Evolutionary conservation across 1,139 yeast genomes (phyloP).

Genomic region (Pichia sp.): DNA sequence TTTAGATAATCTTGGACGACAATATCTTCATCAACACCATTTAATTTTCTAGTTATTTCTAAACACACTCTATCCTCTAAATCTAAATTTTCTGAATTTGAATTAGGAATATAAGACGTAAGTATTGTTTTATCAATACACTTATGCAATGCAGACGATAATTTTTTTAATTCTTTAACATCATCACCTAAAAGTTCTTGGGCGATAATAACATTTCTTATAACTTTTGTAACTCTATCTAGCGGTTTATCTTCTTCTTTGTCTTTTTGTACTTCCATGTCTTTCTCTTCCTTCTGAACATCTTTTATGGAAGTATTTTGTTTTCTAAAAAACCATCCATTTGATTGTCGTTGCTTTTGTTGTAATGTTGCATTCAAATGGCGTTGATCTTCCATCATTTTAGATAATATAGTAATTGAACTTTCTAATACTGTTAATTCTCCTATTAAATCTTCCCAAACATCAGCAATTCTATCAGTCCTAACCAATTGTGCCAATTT

Average conservation of each 20-base stretch:
- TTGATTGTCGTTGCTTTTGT: background rate
- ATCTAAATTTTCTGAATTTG: conserved; percentile 3
- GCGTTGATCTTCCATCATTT: conserved; percentile 11
- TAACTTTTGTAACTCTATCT: conserved; percentile 15
- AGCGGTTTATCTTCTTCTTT: background rate
- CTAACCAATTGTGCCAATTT: conserved; percentile 14
- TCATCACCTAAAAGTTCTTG: conserved; percentile 16
- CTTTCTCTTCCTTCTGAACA: background rate
- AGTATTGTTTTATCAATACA: conserved; percentile 4
- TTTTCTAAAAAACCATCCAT: conserved; percentile 6
- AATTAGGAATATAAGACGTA: background rate
- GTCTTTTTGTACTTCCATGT: background rate
- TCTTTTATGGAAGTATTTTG: background rate
- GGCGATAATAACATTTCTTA: conserved; percentile 15
- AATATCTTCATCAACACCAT: conserved; percentile 32
- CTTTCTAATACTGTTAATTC: conserved; percentile 15
- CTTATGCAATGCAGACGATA: conserved; percentile 5
- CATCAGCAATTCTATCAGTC: conserved; percentile 15
- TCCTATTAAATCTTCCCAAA: conserved; percentile 18
- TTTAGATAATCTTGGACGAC: conserved; percentile 35
- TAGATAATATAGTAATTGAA: conserved; percentile 5
- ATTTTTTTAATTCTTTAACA: conserved; percentile 15
- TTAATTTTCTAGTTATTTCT: conserved; percentile 18
- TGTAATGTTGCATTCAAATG: conserved; percentile 1
- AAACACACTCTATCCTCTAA: conserved; percentile 16